These are phyloP conservation scores for Rhodotorula sp. DNA, from an alignment of 1,284 basidiomycete genomes.

Conservation along the genomic window DNA sequence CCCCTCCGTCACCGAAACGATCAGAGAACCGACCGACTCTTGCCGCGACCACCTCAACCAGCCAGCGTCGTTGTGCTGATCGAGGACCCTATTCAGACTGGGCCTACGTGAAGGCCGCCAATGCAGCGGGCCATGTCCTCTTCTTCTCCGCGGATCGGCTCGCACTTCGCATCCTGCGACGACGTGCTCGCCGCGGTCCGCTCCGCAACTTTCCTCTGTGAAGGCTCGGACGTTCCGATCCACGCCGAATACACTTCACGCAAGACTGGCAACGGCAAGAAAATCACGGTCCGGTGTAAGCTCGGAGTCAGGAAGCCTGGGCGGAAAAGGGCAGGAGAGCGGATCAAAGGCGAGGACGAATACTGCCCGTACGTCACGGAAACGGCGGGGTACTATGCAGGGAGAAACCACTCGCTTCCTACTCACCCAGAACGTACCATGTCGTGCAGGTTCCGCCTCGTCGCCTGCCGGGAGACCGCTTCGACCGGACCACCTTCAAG, in stretches of 20 bases:
- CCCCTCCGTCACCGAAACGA: no score
- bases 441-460: conserved; percentile 5
- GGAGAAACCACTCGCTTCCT: no score
- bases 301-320: conserved; percentile 2
- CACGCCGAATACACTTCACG: background rate
- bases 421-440: no score
- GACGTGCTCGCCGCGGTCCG: background rate
- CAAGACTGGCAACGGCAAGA: background rate
- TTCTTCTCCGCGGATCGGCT: background rate
- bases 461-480: background rate
- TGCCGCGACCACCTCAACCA: no score
- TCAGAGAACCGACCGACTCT: no score
- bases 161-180: background rate
- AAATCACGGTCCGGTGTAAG: conserved; percentile 2
- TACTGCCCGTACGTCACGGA: background rate
- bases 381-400: background rate
- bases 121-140: background rate
- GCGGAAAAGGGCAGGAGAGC: background rate
- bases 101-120: no score
- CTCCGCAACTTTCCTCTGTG: background rate
- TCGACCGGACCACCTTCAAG: background rate
- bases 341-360: background rate
- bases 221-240: background rate
- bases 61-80: no score
- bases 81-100: no score